These are phyloP conservation scores for Tetrahymena elliotti DNA, from an alignment of 73 alveolate genomes.

Conservation along the genomic window DNA sequence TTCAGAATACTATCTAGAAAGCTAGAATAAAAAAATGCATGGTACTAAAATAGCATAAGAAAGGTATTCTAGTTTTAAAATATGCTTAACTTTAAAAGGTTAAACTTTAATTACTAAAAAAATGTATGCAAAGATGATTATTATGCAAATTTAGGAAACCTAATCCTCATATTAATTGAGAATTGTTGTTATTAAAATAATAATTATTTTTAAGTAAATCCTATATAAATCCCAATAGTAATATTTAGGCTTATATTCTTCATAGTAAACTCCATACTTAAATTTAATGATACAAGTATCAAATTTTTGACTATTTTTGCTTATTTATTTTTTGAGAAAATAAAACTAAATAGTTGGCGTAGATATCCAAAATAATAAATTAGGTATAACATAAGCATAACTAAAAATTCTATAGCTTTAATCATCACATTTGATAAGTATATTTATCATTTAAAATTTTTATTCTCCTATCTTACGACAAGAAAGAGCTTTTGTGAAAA, in stretches of 20 bases:
- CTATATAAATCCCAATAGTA: neutral
- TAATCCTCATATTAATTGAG: neutral
- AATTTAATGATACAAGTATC: neutral
- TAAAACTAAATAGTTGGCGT: neutral
- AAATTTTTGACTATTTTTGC: neutral
- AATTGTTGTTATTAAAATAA: neutral
- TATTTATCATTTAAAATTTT: neutral
- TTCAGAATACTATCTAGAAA: neutral
- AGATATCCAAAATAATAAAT: neutral
- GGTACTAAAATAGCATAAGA: neutral
- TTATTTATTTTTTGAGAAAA: neutral
- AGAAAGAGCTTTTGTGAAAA: neutral
- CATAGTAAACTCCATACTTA: neutral
- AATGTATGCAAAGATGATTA: neutral
- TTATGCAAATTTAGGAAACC: neutral
- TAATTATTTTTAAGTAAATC: neutral
- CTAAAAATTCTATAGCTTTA: neutral
- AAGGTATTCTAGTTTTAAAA: neutral
- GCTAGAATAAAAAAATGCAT: neutral
- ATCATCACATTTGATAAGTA: neutral
- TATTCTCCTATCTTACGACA: neutral
- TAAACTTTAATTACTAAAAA: neutral
- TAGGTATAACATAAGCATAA: neutral
- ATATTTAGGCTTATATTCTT: neutral
- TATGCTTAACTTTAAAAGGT: neutral